Conservation (phyloP, 805 yeast species). For the Alloascoidea africana region DNA sequence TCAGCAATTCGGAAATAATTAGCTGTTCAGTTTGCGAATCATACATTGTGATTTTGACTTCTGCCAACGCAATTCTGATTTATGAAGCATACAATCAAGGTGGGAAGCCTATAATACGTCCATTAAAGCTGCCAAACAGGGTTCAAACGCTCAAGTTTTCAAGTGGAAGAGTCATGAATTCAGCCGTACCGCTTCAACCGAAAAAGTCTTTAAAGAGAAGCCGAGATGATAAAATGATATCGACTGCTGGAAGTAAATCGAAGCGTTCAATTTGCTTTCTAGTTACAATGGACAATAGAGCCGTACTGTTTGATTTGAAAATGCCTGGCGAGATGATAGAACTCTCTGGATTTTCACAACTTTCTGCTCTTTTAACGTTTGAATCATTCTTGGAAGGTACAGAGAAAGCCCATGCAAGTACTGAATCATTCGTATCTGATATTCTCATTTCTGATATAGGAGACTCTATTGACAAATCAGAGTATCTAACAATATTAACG, state of each 20-base stretch:
- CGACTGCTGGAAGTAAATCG: background rate
- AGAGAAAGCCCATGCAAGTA: slow-evolving; percentile 6
- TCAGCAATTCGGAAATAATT: slow-evolving; percentile 44
- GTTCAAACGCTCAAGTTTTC: background rate
- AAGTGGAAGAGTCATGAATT: no score
- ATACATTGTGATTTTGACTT: slow-evolving; percentile 43
- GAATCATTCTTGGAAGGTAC: background rate
- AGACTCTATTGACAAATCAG: slow-evolving; percentile 34
- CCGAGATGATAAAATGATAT: background rate
- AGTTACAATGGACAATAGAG: background rate
- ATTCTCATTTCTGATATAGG: slow-evolving; percentile 59
- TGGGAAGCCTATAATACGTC: background rate
- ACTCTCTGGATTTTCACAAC: background rate
- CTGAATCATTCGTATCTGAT: slow-evolving; percentile 37
- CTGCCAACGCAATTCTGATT: slow-evolving; percentile 11
- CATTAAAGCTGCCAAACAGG: background rate
- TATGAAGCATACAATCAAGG: background rate
- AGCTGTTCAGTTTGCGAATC: slow-evolving; percentile 51
- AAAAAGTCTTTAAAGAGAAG: background rate
- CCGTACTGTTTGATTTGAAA: background rate
- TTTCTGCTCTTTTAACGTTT: background rate
- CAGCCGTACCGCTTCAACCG: no score
- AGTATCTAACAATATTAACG: slow-evolving; percentile 55
- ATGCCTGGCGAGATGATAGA: background rate
- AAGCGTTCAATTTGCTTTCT: background rate